Base-by-base conservation (phyloP, 805 yeast species). In the Groenewaldozyma tartarivorans region DNA sequence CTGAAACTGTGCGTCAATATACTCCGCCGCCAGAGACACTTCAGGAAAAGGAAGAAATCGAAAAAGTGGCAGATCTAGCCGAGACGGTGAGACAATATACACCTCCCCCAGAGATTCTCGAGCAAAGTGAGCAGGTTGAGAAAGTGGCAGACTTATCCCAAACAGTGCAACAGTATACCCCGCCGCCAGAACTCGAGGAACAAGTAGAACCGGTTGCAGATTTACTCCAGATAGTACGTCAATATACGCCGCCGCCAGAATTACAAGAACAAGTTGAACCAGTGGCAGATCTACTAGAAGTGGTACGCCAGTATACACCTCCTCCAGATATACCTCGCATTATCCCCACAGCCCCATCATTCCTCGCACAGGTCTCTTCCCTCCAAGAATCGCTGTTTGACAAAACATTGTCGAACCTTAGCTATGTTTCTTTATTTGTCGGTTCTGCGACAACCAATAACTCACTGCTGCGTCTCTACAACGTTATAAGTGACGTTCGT, bases 401-500 rank as follows among this genome's bases (percentile, higher is more conserved):
- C 29, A 22, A 36, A 9, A 36, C 44, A 4, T 20, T 44, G 36
- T 44, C 49, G 13, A 27, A 35, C 15, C 34, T 47, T n/a, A 47
- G 48, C 31, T 45, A 47, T 29, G 19, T 41, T 16, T 39, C 42
- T 19, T 40, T 47, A 19, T 27, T 45, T 24, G 15, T 43, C 19
- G 17, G 31, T 13, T n/a, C 31, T 20, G 20, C 35, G 43, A 24
- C 40, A 9, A 19, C 37, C 15, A 38, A 36, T 7, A 20, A 38
- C 17, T 38, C 40, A 7, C 41, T 53, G 24, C 35, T 38, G 20
- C 41, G 38, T n/a, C 44, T 53, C 19, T 54, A 54, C 34, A 38
- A 47, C 24, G 52, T 52, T 39, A 52, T 51, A 40, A 56, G 61
- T 15, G 66, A 61, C 36, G 49, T 58, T 18, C 56, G 70, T 19